phyloP scores from a whole-genome alignment of 2,329 filamentous ascomycete genomes.

The Diaporthe vexans region DNA sequence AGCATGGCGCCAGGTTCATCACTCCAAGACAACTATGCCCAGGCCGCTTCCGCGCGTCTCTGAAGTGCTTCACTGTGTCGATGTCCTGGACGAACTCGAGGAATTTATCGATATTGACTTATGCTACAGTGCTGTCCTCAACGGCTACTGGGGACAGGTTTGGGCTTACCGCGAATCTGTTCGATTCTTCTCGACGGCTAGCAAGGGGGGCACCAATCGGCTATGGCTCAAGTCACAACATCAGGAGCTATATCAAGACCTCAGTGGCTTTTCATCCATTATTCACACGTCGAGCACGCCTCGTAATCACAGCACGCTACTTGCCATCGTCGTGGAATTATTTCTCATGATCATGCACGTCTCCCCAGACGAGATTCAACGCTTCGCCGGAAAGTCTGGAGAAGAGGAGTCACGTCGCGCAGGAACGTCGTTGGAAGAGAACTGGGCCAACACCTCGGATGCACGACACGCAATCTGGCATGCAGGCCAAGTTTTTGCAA shows the following conservation, averaged over 20 bases:
- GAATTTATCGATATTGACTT: conserved; percentile 50
- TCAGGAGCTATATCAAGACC: conserved; percentile 50
- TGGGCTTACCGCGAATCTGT: conserved; percentile 50
- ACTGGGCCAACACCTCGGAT: conserved; percentile 46
- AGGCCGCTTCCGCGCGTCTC: conserved; percentile 44
- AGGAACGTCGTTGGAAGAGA: conserved; percentile 44
- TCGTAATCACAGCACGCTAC: conserved; percentile 39
- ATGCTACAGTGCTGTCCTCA: conserved; percentile 48
- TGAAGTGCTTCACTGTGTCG: conserved; percentile 45
- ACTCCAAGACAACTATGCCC: conserved; percentile 44
- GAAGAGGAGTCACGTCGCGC: conserved; percentile 49
- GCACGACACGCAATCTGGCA: conserved; percentile 49
- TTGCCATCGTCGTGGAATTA: conserved; percentile 46
- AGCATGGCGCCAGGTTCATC: conserved; percentile 46
- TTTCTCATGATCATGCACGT: conserved; percentile 50
- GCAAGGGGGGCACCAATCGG: conserved; percentile 43
- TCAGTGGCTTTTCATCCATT: conserved; percentile 46
- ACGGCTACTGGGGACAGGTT: conserved; percentile 52
- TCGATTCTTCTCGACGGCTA: conserved; percentile 46
- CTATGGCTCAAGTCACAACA: conserved; percentile 50
- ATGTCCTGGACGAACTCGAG: conserved; percentile 44
- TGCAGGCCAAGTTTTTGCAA: conserved; percentile 47
- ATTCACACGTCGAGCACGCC: conserved; percentile 41
- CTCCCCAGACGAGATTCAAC: conserved; percentile 47
- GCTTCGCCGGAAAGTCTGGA: conserved; percentile 48